A percentile compares a stretch with the other conserved stretches of the same genome.
phyloP scores from a whole-genome alignment of 192 early-diverging fungal genomes.

The Linnemannia hyalina region DNA sequence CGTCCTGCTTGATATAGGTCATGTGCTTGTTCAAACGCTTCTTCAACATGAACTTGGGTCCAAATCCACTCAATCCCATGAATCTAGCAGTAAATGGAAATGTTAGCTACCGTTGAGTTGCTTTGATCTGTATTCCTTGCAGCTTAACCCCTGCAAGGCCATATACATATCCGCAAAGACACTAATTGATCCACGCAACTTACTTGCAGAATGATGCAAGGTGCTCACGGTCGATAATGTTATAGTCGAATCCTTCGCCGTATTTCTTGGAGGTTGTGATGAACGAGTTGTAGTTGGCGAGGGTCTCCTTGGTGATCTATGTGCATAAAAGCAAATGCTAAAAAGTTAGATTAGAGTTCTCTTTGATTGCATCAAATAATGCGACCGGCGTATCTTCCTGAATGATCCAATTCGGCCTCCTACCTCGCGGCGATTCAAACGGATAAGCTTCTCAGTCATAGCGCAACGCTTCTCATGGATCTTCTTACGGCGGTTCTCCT shows the following conservation, averaged over 20 bases:
- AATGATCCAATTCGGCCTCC: not conserved
- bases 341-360: not conserved
- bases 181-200: not conserved
- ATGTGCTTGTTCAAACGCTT: conserved; percentile 59
- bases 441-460: conserved; percentile 63
- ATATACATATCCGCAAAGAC: not conserved
- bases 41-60: conserved; percentile 61
- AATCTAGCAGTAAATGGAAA: conserved; percentile 41
- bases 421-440: conserved; percentile 54
- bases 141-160: not conserved
- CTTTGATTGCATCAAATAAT: not conserved
- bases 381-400: not conserved
- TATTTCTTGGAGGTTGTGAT: conserved; percentile 57
- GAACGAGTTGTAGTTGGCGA: conserved; percentile 55
- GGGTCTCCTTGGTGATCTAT: conserved; percentile 58
- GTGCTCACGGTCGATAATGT: conserved; percentile 61
- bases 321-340: not conserved
- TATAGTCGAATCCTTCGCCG: conserved; percentile 58
- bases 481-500: conserved; percentile 62
- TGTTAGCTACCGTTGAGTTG: not conserved
- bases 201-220: conserved; percentile 64
- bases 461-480: conserved; percentile 58
- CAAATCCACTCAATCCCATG: conserved; percentile 63
- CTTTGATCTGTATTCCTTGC: not conserved
- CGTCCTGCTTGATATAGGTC: conserved; percentile 60